Conservation (phyloP, 805 yeast genomes). For the Metschnikowia corniflorae region DNA sequence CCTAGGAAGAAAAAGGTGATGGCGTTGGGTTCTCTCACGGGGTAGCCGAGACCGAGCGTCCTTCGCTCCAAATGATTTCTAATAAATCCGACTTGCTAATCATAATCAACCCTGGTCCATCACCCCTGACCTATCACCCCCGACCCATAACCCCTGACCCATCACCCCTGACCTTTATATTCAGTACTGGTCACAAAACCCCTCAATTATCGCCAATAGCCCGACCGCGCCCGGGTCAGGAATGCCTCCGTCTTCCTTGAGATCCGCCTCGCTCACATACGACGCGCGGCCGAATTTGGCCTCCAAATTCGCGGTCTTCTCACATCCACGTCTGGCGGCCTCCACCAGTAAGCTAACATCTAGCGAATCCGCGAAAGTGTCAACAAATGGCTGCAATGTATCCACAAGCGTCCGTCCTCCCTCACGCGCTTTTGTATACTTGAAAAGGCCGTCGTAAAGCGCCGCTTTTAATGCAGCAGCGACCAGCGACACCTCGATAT, state of each 20-base stretch:
- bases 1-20: too few relatives aligned
- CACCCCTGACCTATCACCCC: conserved; percentile 4
- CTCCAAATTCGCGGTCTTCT: conserved; percentile 64
- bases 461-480: conserved; percentile 56
- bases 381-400: conserved; percentile 83
- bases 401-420: conserved; percentile 91
- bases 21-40: too few relatives aligned
- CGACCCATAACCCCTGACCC: conserved; percentile 1
- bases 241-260: conserved; percentile 60
- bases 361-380: conserved; percentile 47
- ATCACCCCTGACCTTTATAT: conserved; percentile 1
- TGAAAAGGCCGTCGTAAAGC: conserved; percentile 62
- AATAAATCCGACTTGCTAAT: background rate
- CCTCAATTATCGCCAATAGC: conserved; percentile 55
- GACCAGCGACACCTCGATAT: conserved; percentile 32
- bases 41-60: too few relatives aligned
- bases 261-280: conserved; percentile 67
- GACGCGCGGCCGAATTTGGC: conserved; percentile 95
- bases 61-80: too few relatives aligned
- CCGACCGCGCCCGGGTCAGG: conserved; percentile 98
- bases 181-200: conserved; percentile 25
- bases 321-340: conserved; percentile 75
- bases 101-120: background rate
- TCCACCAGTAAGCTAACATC: conserved; percentile 58
- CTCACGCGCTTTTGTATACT: conserved; percentile 81